A percentile compares a stretch with the other conserved stretches of the same genome.
Evolutionary conservation across 768 basidiomycete species (phyloP).

Genomic region (Galerina sulciceps): DNA sequence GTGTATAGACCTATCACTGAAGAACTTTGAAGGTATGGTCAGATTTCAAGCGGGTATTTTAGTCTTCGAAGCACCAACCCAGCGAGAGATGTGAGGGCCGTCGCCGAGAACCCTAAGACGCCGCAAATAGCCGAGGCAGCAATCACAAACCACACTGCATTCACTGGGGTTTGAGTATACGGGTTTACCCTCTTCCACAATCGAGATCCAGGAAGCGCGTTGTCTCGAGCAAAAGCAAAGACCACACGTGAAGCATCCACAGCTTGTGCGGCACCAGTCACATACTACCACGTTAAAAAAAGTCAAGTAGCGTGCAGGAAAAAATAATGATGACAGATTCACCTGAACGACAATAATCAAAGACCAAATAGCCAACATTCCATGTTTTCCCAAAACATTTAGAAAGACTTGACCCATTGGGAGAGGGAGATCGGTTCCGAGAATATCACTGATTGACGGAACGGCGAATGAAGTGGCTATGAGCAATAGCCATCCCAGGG

Average conservation of each 20-base stretch:
- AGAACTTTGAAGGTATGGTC: constrained; percentile 42
- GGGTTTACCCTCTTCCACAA: constrained; percentile 69
- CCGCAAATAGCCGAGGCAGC: constrained; percentile 57
- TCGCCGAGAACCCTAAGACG: constrained; percentile 64
- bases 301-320: neutral
- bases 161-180: constrained; percentile 69
- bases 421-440: constrained; percentile 55
- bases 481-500: constrained; percentile 67
- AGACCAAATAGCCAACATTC: constrained; percentile 76
- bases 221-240: constrained; percentile 76
- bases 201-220: constrained; percentile 72
- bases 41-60: neutral
- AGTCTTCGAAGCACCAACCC: constrained; percentile 45
- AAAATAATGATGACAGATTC: neutral
- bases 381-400: constrained; percentile 64
- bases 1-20: constrained; percentile 75
- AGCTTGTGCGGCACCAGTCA: constrained; percentile 74
- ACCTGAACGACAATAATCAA: constrained; percentile 65
- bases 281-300: constrained; percentile 49
- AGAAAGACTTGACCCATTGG: constrained; percentile 78
- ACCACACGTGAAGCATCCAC: constrained; percentile 79
- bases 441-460: constrained; percentile 52
- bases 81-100: constrained; percentile 68
- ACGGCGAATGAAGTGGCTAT: constrained; percentile 72
- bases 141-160: constrained; percentile 80